Evolutionary conservation across 75 land plant genomes (phyloP), one percentile per base, ranked within the genome.

Genomic region (Sequoia sempervirens): DNA sequence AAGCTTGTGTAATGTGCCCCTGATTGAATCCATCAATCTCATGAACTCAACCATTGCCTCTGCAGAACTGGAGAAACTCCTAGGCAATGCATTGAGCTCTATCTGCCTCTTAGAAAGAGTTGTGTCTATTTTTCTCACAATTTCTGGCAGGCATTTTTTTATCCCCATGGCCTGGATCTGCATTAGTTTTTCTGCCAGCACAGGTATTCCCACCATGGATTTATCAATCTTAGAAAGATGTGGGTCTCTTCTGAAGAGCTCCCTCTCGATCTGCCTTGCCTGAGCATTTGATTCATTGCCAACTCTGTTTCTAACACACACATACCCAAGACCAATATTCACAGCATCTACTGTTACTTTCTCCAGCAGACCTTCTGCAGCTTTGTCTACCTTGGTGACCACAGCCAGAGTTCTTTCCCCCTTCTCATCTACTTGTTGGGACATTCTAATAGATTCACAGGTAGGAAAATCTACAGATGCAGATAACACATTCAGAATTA

Each of bases 331-430:
- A 23, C 89, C 89, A 23, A 88, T 88, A 69, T 87, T 83, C 9
- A 88, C 85, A 3, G 85, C 89, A 80, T 88, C 89, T 0, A 85
- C 61, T 74, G 85, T 88, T 7, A 88, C 89, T 34, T 87, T 88
- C 47, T 88, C 89, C 0, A 83, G n/a, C 75, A 88, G 4, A 9
- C 89, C 89, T 80, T 88, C 85, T 1, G 89, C 89, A 53, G 88
- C 64, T 64, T 78, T 83, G 30, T 88, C 89, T 10, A 83, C 88
- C 68, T 88, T 88, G 3, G 89, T 88, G 1, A 88, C 89, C 2
- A 88, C 89, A 28, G 89, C 89, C 45, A 88, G 40, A 26, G 89
- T 88, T 54, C 89, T 84, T 78, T 76, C 76, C 47, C 89, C 89
- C 18, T 82, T 68, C 17, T 37, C 36, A 70, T 86, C 89, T 18